These are phyloP conservation scores for Penicillium concentricum DNA, from an alignment of 2,329 filamentous ascomycete species.

Conservation along the genomic window DNA sequence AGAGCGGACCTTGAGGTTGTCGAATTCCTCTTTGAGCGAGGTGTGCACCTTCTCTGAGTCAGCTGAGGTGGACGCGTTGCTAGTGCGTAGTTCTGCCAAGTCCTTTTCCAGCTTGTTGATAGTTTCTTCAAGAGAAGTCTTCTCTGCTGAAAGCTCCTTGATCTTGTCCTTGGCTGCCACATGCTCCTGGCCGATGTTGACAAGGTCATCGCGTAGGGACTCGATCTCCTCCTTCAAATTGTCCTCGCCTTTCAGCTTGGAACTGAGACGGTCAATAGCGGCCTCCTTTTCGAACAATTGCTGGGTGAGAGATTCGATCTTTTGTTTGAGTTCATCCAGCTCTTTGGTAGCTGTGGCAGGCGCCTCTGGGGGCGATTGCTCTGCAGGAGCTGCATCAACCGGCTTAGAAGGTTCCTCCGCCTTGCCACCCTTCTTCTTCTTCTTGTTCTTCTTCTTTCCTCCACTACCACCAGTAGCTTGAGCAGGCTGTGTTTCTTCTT, in stretches of 20 bases:
- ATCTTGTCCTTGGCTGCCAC: constrained; percentile 76
- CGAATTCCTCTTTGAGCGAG: constrained; percentile 63
- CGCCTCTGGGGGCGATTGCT: constrained; percentile 33
- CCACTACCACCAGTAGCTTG: constrained; percentile 24
- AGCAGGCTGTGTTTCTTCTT: constrained; percentile 22
- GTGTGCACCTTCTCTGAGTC: constrained; percentile 52
- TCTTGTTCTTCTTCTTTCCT: constrained; percentile 75
- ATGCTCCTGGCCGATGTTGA: constrained; percentile 77
- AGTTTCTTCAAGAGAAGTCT: constrained; percentile 61
- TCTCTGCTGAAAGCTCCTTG: constrained; percentile 69
- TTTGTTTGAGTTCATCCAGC: constrained; percentile 35
- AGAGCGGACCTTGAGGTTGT: constrained; percentile 69
- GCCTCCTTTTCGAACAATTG: constrained; percentile 60
- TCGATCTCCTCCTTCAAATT: constrained; percentile 83
- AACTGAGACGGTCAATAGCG: constrained; percentile 69
- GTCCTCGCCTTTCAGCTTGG: constrained; percentile 72
- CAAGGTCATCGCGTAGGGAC: constrained; percentile 73
- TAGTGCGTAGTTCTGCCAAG: constrained; percentile 56
- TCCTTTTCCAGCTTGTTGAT: constrained; percentile 71
- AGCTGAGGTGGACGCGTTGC: constrained; percentile 46
- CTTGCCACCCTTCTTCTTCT: constrained; percentile 76
- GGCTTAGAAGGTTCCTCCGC: constrained; percentile 37
- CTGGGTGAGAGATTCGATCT: constrained; percentile 35
- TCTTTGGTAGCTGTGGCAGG: constrained; percentile 24
- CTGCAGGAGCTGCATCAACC: constrained; percentile 16